Base-by-base conservation (phyloP, 2,329 filamentous ascomycete genomes). In the Paecilomyces fulvus region DNA sequence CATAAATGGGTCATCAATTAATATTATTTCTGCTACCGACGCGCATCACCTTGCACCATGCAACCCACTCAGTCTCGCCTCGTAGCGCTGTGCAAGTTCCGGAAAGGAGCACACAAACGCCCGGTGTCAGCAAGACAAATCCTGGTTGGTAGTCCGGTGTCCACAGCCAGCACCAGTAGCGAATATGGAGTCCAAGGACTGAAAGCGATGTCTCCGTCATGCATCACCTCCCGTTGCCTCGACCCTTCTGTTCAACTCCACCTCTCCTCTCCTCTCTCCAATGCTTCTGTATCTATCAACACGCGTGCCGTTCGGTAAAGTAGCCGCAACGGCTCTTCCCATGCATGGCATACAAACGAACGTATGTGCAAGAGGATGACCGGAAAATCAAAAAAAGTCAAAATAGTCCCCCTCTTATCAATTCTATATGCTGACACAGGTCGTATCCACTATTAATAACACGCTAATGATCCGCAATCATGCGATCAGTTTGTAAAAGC, bases 361-460 rank as follows among this genome's bases (percentile, higher is more conserved):
- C 20, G 52, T 57, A 52, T 57, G 53, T 54, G 21, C 54, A 56
- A 56, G 49, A 52, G 37, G 31, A 49, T 49, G 48, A 49, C 21
- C 25, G 10, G n/a, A 54, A 54, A 54, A 49, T n/a, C 8, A 20
- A 20, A 48, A 20, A 48, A 23, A n/a, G 21, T 49, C 52, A n/a
- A 43, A 43, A 43, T 43, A 17, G 14, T 17, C 37, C 52, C 23
- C 51, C 51, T 53, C 51, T 23, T 49, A 37, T 37, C 28, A 48
- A 43, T 30, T 57, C 60, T 59, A 61, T 60, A 60, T 72, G 64
- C 64, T 62, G 59, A 72, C 70, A 67, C 67, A 67, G 46, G 37
- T 43, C 37, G 37, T 43, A 43, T n/a, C 37, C 37, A 43, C n/a
- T 43, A 43, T 9, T 43, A 17, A 43, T 43, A 43, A 43, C 37